Conservation (phyloP, 2,329 filamentous ascomycete genomes). For the Allantophomopsis cytisporea region DNA sequence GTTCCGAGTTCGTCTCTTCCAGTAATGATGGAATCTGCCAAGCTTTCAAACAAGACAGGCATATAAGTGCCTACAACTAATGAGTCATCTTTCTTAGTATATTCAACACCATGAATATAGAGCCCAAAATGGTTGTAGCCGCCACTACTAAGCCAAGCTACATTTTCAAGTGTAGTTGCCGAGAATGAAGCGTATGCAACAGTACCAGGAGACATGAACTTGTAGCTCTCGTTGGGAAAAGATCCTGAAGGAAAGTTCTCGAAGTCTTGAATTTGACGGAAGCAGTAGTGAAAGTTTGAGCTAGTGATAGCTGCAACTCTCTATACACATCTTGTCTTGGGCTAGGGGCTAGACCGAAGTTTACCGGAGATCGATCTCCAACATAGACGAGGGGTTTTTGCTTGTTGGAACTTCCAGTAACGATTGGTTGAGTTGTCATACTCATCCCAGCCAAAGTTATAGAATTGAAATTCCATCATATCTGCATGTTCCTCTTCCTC, state of each 20-base stretch:
- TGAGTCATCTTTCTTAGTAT: slow-evolving; percentile 32
- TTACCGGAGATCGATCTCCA: no score
- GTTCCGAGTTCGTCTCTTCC: slow-evolving; percentile 41
- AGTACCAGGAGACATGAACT: slow-evolving; percentile 20
- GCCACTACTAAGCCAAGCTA: slow-evolving; percentile 46
- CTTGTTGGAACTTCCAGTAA: slow-evolving; percentile 29
- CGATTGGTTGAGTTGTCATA: slow-evolving; percentile 31
- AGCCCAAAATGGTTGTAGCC: slow-evolving; percentile 45
- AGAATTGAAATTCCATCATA: slow-evolving; percentile 16
- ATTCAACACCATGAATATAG: slow-evolving; percentile 48
- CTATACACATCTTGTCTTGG: no score
- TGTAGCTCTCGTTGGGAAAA: slow-evolving; percentile 20
- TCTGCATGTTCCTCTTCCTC: no score
- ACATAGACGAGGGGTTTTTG: slow-evolving; percentile 19
- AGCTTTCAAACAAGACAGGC: slow-evolving; percentile 42
- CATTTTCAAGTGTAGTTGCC: slow-evolving; percentile 28
- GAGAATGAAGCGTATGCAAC: slow-evolving; percentile 23
- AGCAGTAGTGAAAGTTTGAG: slow-evolving; percentile 9
- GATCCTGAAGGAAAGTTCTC: slow-evolving; percentile 23
- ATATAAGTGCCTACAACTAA: slow-evolving; percentile 33
- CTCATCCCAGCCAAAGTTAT: slow-evolving; percentile 38
- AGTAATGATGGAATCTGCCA: slow-evolving; percentile 44
- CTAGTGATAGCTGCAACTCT: no score
- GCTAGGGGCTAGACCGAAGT: no score
- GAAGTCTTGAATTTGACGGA: slow-evolving; percentile 26